These are phyloP conservation scores for Cornus controversa DNA, from an alignment of 148 eudicot species.

Conservation along the genomic window DNA sequence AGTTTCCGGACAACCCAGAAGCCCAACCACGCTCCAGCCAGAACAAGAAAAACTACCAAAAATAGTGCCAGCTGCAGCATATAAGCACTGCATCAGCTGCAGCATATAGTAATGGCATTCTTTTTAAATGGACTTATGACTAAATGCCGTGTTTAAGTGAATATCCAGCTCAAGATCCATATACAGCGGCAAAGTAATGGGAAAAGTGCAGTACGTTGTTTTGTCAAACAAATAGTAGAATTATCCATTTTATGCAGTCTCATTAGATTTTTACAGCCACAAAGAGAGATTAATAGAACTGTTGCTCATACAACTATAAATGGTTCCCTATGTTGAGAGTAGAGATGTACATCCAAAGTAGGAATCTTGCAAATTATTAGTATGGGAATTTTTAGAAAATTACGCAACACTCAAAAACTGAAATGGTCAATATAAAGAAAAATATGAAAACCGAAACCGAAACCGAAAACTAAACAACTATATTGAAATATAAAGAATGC, in stretches of 20 bases:
- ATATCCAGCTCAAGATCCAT: neutral
- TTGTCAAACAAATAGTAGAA: neutral
- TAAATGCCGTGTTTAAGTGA: neutral
- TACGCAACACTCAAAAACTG: neutral
- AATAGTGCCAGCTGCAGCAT: conserved; percentile 67
- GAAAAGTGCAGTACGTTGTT: too few species aligned
- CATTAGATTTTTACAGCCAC: neutral
- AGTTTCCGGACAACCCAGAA: conserved; percentile 91
- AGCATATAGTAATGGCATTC: neutral
- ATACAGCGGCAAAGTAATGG: neutral
- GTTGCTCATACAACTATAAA: too few species aligned
- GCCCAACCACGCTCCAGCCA: conserved; percentile 96
- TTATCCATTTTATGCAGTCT: neutral
- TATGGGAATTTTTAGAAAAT: too few species aligned
- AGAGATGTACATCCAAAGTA: too few species aligned
- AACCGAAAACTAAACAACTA: too few species aligned
- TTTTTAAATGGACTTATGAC: neutral
- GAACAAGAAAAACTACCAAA: conserved; percentile 55
- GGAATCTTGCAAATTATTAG: too few species aligned
- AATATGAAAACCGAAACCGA: neutral
- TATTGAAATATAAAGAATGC: too few species aligned
- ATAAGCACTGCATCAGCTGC: conserved; percentile 13
- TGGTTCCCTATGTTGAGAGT: too few species aligned
- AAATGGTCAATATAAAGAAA: neutral
- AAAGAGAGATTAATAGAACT: too few species aligned